A percentile compares a stretch with the other conserved stretches of the same genome.
Evolutionary conservation across 306 rosid species (phyloP).

Genomic region (Oemleria cerasiformis): DNA sequence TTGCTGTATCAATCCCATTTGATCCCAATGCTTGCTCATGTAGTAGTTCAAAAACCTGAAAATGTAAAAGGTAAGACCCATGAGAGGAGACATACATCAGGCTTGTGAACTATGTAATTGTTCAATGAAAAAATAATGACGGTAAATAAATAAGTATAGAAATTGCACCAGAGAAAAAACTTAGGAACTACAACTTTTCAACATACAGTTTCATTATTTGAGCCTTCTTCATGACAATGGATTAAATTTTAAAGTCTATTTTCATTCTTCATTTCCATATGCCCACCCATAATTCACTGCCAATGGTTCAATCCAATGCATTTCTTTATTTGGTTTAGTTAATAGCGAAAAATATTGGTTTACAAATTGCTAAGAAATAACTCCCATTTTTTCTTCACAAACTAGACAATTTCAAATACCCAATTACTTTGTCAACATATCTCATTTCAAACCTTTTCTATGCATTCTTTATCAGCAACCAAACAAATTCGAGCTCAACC

Average conservation of each 20-base stretch:
- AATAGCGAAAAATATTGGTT: no score
- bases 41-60: conserved; percentile 77
- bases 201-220: not conserved
- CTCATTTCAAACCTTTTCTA: no score
- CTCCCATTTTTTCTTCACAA: no score
- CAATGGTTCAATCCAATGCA: no score
- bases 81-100: conserved; percentile 6
- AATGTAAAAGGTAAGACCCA: conserved; percentile 13
- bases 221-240: not conserved
- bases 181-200: not conserved
- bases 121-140: not conserved
- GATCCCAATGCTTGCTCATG: conserved; percentile 24
- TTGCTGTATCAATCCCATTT: conserved; percentile 18
- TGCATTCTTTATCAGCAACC: not conserved
- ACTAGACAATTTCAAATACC: no score
- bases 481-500: not conserved
- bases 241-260: not conserved
- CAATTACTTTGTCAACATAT: no score
- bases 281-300: no score
- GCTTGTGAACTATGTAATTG: not conserved
- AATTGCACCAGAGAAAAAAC: not conserved
- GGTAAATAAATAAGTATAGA: not conserved
- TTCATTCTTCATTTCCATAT: not conserved
- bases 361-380: no score
- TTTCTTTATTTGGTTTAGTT: no score